A percentile compares a stretch with the other conserved stretches of the same genome.
phyloP scores from a whole-genome alignment of 2,329 filamentous ascomycete genomes.

The Pestalotiopsis sp. region DNA sequence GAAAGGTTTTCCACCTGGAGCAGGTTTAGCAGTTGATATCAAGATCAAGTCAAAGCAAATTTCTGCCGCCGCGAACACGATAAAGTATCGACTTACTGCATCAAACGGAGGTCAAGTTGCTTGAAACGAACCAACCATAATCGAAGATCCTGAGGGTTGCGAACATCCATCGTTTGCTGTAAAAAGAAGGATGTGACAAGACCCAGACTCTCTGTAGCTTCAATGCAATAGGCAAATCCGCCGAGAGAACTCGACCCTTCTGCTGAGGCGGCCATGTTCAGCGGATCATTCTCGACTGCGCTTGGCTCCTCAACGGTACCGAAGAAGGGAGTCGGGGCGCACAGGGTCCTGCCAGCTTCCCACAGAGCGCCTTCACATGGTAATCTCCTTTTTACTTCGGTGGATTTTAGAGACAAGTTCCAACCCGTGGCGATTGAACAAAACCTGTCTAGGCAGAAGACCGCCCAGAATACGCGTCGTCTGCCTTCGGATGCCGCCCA shows the following conservation, averaged over 20 bases:
- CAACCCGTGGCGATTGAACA: slow-evolving; percentile 41
- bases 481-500: slow-evolving; percentile 38
- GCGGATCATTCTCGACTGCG: slow-evolving; percentile 40
- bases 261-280: slow-evolving; percentile 32
- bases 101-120: slow-evolving; percentile 47
- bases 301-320: slow-evolving; percentile 46
- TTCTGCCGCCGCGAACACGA: too few relatives aligned
- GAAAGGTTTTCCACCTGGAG: slow-evolving; percentile 44
- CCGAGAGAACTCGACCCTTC: slow-evolving; percentile 44
- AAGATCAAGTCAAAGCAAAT: neutral
- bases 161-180: slow-evolving; percentile 43
- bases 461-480: slow-evolving; percentile 40
- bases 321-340: slow-evolving; percentile 42
- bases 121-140: slow-evolving; percentile 51
- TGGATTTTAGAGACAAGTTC: slow-evolving; percentile 36
- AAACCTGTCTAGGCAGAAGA: slow-evolving; percentile 42
- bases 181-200: slow-evolving; percentile 48
- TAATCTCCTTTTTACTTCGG: slow-evolving; percentile 35
- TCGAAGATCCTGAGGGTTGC: slow-evolving; percentile 38
- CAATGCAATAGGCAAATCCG: slow-evolving; percentile 48
- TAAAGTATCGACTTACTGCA: slow-evolving; percentile 34
- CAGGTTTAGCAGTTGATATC: neutral
- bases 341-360: slow-evolving; percentile 40
- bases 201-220: slow-evolving; percentile 49
- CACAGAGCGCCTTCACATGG: slow-evolving; percentile 44